Conservation (phyloP, 495 filamentous ascomycete genomes). For the Xylaria cubensis region DNA sequence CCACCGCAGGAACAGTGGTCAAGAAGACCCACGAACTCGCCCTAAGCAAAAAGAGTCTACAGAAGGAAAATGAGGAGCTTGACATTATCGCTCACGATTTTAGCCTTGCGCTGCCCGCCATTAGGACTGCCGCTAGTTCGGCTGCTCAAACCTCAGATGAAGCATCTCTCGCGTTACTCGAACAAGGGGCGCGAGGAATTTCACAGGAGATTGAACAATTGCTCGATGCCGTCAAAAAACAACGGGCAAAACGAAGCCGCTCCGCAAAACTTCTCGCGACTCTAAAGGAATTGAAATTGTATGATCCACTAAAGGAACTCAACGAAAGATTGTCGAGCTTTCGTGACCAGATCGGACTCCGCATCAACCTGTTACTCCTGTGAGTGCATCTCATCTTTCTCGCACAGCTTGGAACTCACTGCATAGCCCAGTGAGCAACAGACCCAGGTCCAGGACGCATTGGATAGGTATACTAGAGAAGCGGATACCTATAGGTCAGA, state of each 20-base stretch:
- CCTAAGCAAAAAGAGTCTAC: neutral
- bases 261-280: neutral
- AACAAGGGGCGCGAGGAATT: neutral
- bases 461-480: neutral
- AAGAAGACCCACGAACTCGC: neutral
- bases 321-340: neutral
- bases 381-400: neutral
- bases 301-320: neutral
- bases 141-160: neutral
- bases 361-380: neutral
- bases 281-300: neutral
- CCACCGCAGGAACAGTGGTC: neutral
- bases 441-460: neutral
- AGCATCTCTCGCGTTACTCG: neutral
- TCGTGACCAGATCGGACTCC: slow-evolving; percentile 1
- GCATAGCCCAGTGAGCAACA: neutral
- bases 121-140: neutral
- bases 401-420: neutral
- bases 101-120: neutral
- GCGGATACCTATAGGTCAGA: neutral
- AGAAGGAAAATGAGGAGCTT: neutral
- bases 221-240: neutral
- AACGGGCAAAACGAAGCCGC: neutral
- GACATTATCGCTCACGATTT: neutral
- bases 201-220: neutral